Conservation (phyloP, 148 eudicot genomes). For the Fallopia convolvulus region DNA sequence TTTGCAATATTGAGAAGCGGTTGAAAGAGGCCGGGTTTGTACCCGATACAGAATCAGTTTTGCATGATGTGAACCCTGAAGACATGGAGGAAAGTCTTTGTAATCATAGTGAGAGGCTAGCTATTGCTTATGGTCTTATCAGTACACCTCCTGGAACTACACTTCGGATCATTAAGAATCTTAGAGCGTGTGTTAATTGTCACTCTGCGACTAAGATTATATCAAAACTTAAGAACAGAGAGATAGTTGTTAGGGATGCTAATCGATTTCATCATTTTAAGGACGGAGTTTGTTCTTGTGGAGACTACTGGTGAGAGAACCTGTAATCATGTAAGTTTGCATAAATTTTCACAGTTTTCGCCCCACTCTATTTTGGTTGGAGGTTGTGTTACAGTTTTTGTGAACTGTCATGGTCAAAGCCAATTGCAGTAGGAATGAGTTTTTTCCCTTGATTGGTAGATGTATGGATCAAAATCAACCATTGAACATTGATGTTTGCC, state of each 20-base stretch:
- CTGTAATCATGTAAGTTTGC: not conserved
- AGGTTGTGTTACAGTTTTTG: too few relatives aligned
- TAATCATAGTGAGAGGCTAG: conserved; percentile 47
- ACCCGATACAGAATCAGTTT: conserved; percentile 42
- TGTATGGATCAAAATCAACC: too few relatives aligned
- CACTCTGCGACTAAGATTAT: conserved; percentile 46
- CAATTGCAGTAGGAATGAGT: too few relatives aligned
- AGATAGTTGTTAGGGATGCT: conserved; percentile 48
- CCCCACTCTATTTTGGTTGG: too few relatives aligned
- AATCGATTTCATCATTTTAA: conserved; percentile 51
- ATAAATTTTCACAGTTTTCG: not conserved
- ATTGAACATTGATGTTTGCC: too few relatives aligned
- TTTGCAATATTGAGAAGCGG: conserved; percentile 33
- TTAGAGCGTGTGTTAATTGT: conserved; percentile 45
- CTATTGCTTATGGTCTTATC: conserved; percentile 50
- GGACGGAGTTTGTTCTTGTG: conserved; percentile 47
- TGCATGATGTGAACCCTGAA: conserved; percentile 55
- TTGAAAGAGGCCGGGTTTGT: conserved; percentile 51
- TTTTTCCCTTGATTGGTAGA: too few relatives aligned
- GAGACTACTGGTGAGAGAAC: conserved; percentile 42
- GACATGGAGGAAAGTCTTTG: conserved; percentile 39
- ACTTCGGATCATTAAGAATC: conserved; percentile 35
- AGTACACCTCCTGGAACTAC: conserved; percentile 40
- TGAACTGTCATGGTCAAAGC: too few relatives aligned
- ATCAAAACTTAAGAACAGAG: conserved; percentile 31